Conservation (phyloP, 257 asterid species). For the Gynochthodes officinalis region DNA sequence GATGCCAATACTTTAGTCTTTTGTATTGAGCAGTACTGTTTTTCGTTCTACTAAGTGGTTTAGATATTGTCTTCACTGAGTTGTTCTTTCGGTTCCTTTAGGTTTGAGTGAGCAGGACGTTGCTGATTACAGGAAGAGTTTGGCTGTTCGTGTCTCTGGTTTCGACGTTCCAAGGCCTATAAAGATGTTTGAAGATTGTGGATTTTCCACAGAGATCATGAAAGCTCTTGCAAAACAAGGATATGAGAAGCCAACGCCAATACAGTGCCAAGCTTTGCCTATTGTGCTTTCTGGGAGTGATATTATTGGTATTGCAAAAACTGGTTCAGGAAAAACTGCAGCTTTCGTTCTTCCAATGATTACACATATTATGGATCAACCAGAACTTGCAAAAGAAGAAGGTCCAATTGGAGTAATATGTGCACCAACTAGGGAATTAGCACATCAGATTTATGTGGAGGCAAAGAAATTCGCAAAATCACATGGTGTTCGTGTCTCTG, state of each 20-base stretch:
- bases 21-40: no score
- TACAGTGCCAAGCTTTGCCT: constrained; percentile 96
- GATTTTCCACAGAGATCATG: constrained; percentile 77
- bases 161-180: constrained; percentile 91
- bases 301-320: constrained; percentile 91
- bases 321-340: constrained; percentile 98
- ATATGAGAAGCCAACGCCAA: constrained; percentile 87
- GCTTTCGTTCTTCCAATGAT: constrained; percentile 95
- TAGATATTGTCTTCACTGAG: no score
- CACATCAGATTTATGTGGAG: constrained; percentile 94
- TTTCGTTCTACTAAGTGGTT: not conserved
- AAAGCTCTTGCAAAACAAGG: constrained; percentile 90
- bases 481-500: constrained; percentile 80
- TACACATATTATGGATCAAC: constrained; percentile 95
- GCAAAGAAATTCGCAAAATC: constrained; percentile 89
- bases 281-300: constrained; percentile 96
- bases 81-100: constrained; percentile 28
- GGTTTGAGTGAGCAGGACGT: constrained; percentile 85
- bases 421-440: constrained; percentile 98
- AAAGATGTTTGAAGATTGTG: constrained; percentile 82
- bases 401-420: constrained; percentile 97
- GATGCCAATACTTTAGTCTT: no score
- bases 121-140: constrained; percentile 59
- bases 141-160: constrained; percentile 91
- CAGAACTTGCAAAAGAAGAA: constrained; percentile 87